Conservation (phyloP, 495 filamentous ascomycete species). For the Penicillium salamii region DNA sequence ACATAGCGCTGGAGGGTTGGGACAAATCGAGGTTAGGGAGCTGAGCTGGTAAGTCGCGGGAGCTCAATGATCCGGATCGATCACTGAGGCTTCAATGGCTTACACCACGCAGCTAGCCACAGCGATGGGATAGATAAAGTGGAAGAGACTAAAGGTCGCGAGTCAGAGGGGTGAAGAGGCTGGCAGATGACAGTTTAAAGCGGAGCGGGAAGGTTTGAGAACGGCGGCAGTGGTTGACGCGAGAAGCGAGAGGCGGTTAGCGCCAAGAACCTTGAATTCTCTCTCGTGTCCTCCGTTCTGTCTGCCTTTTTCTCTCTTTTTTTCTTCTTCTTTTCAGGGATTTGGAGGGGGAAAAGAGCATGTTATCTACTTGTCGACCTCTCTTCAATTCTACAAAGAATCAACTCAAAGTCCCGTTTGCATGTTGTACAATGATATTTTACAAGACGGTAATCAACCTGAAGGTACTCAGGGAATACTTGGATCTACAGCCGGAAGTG, state of each 20-base stretch:
- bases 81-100: slow-evolving; percentile 19
- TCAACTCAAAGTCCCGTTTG: no score
- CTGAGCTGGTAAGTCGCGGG: background rate
- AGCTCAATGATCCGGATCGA: slow-evolving; percentile 14
- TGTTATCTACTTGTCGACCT: no score
- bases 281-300: no score
- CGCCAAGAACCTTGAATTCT: slow-evolving; percentile 8
- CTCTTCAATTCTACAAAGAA: background rate
- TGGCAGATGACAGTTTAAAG: slow-evolving; percentile 25
- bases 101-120: slow-evolving; percentile 29
- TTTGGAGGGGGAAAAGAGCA: no score
- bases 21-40: background rate
- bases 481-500: slow-evolving; percentile 11
- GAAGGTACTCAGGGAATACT: background rate
- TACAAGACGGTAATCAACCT: background rate
- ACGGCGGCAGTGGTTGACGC: slow-evolving; percentile 37
- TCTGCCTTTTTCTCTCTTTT: no score
- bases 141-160: slow-evolving; percentile 8
- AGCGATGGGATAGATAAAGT: slow-evolving; percentile 9
- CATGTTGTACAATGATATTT: background rate
- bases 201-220: slow-evolving; percentile 31
- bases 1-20: slow-evolving; percentile 57
- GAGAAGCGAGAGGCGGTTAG: slow-evolving; percentile 40
- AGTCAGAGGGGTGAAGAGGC: slow-evolving; percentile 20
- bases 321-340: no score